Base-by-base conservation (phyloP, 2,329 filamentous ascomycete genomes). In the Aspergillus candidus region DNA sequence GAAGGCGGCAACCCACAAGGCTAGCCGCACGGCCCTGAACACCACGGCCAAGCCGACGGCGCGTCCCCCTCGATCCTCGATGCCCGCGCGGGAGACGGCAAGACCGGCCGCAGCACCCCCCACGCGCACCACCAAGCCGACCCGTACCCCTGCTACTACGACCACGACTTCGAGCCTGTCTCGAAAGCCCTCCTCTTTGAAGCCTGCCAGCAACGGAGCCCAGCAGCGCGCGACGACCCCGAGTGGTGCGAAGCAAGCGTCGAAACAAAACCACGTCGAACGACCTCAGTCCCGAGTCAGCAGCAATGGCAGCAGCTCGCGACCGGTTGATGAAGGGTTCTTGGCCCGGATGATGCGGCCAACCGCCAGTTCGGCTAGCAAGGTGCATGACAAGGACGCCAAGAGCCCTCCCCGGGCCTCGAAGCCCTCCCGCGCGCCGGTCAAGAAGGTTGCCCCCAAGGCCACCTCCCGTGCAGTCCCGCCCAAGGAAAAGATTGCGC, bases 261-360 rank as follows among this genome's bases (percentile, higher is more conserved):
- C 22, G 22, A 27, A 27, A 6, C 22, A 27, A 27, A 27, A 27
- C 22, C 22, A 8, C 6, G 22, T 27, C 37, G 62, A 68, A 15
- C 61, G 69, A 34, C 63, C 71, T 6, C 63, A 61, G 37, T 71
- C 71, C 15, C 67, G 71, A 15, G 50, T 57, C 15, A 72, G 70
- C 53, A 66, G 62, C 38, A 72, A 70, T 52, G 66, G 62, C 38
- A 55, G 52, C 12, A 59, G 54, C 40, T 44, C 63, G 15, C 69
- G 62, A 42, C 62, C 65, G 6, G 59, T 69, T 4, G 70, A 72
- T 45, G 71, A 74, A 29, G 60, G 69, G 1, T 75, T 75, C 52
- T 56, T 75, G 30, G 72, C 72, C 11, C 62, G 72, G 41, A 74
- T 75, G 71, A 75, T 74, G 70, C 67, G 72, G 4, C 72, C 72